Conservation (phyloP, 2,329 filamentous ascomycete genomes). For the Fusarium musae region DNA sequence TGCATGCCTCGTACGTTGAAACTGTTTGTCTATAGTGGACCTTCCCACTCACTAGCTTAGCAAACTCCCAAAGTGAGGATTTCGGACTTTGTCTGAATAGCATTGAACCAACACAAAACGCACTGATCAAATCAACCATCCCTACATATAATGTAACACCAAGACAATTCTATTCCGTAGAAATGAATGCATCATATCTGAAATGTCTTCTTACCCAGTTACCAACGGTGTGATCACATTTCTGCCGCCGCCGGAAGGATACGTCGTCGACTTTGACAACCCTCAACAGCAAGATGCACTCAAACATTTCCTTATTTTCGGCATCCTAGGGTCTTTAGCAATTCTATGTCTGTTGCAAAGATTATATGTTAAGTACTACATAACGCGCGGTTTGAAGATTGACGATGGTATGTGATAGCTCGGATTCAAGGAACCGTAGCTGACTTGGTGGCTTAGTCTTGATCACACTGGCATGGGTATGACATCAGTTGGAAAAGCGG, state of each 20-base stretch:
- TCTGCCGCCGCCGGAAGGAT: conserved; percentile 43
- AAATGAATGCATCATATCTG: neutral
- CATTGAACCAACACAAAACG: neutral
- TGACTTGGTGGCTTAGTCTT: conserved; percentile 3
- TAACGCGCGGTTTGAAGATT: conserved; percentile 14
- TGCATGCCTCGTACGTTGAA: fast-evolving
- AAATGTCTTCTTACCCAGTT: conserved; percentile 27
- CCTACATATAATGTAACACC: neutral
- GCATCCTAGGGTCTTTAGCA: conserved; percentile 33
- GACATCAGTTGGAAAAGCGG: fast-evolving
- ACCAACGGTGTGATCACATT: conserved; percentile 40
- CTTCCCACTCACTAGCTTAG: neutral
- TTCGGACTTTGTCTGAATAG: neutral
- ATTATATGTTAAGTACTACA: conserved; percentile 46
- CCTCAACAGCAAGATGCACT: conserved; percentile 39
- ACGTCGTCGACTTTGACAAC: conserved; percentile 47
- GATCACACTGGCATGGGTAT: conserved; percentile 29
- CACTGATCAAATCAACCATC: neutral
- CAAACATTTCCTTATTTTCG: conserved; percentile 43
- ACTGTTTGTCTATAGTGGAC: neutral
- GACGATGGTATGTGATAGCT: conserved; percentile 29
- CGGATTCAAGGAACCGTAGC: fast-evolving
- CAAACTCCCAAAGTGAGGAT: neutral
- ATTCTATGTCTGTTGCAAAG: conserved; percentile 36
- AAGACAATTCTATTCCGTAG: neutral